A percentile compares a stretch with the other conserved stretches of the same genome.
phyloP scores from a whole-genome alignment of 2,329 filamentous ascomycete genomes.

The Fusarium nanum region DNA sequence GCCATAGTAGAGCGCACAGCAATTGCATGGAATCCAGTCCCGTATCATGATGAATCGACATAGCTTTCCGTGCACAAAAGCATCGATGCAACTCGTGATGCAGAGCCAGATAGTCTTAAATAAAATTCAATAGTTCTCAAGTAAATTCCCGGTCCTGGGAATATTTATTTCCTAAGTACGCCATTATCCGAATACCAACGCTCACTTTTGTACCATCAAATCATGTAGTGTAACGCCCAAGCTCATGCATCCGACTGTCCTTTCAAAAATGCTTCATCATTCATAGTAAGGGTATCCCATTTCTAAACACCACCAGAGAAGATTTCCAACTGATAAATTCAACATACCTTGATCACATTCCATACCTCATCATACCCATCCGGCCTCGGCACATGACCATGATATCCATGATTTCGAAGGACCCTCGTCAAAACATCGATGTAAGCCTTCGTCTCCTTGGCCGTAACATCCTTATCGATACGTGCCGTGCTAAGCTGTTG shows the following conservation, averaged over 20 bases:
- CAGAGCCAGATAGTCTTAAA: no score
- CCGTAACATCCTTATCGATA: not conserved
- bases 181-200: not conserved
- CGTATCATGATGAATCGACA: no score
- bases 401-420: not conserved
- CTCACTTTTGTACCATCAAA: not conserved
- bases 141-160: no score
- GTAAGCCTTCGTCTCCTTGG: not conserved
- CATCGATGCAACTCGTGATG: no score
- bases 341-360: not conserved
- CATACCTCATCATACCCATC: not conserved
- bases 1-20: no score
- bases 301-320: not conserved
- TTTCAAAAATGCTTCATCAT: not conserved
- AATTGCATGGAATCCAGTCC: no score
- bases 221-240: not conserved
- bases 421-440: not conserved
- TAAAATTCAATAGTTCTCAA: no score
- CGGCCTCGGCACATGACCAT: rapidly evolving
- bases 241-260: not conserved
- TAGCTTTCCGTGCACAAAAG: no score
- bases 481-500: not conserved
- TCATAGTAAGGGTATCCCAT: not conserved
- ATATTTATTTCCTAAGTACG: no score
- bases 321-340: rapidly evolving